Evolutionary conservation across 2,329 filamentous ascomycete genomes (phyloP).

Genomic region (Graphilbum ipis-grandicollis): DNA sequence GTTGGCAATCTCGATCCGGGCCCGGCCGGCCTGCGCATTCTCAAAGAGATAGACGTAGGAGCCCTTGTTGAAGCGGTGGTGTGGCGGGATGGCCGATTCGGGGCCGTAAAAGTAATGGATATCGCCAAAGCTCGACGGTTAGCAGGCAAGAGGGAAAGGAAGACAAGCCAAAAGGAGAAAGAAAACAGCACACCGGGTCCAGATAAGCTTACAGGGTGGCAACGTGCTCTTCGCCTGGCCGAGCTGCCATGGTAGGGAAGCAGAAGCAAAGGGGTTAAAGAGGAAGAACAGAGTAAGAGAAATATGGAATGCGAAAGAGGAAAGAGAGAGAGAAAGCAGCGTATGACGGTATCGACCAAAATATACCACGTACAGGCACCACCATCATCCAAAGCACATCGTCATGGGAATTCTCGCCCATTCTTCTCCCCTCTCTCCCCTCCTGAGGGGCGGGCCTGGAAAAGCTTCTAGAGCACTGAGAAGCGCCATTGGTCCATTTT

Average conservation of each 20-base stretch:
- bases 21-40: conserved; percentile 47
- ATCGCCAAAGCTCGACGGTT: conserved; percentile 57
- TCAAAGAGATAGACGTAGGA: conserved; percentile 72
- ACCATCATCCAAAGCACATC: not conserved
- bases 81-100: conserved; percentile 48
- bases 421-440: too few species aligned
- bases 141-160: too few species aligned
- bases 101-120: conserved; percentile 63
- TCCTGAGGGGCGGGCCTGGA: too few species aligned
- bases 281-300: not conserved
- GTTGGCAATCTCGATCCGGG: conserved; percentile 62
- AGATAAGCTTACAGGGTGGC: conserved; percentile 27
- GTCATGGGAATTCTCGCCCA: too few species aligned
- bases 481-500: too few species aligned
- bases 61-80: conserved; percentile 64
- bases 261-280: not conserved
- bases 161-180: too few species aligned
- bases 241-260: conserved; percentile 20
- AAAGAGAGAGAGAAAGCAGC: too few species aligned
- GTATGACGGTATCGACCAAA: too few species aligned
- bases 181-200: too few species aligned
- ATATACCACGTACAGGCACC: not conserved
- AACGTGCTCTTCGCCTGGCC: conserved; percentile 28
- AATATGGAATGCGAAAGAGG: too few species aligned
- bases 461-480: not conserved